A percentile compares a stretch with the other conserved stretches of the same genome.
These are phyloP conservation scores for Ilyonectria mors-panacis DNA, from an alignment of 2,329 filamentous ascomycete species.

Conservation along the genomic window DNA sequence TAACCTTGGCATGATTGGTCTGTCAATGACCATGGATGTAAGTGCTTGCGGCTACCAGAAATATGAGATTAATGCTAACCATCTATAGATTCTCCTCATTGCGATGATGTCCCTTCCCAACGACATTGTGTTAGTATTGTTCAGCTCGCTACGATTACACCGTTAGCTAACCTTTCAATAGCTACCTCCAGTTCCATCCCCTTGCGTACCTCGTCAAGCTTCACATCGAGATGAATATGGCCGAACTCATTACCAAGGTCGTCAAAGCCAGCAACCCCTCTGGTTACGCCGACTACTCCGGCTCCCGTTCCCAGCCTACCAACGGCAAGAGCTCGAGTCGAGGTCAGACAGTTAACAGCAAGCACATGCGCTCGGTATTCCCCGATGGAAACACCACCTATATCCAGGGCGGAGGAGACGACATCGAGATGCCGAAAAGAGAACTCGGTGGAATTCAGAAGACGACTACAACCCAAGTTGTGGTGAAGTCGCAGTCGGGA, in stretches of 20 bases:
- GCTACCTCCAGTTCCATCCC: conserved; percentile 64
- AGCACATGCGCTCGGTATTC: conserved; percentile 40
- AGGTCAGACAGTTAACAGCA: conserved; percentile 20
- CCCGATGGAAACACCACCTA: conserved; percentile 41
- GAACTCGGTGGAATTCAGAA: conserved; percentile 42
- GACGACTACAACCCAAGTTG: conserved; percentile 45
- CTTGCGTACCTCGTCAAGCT: conserved; percentile 67
- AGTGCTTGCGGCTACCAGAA: accelerated
- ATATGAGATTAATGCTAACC: not conserved
- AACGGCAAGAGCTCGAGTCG: conserved; percentile 35
- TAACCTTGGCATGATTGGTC: conserved; percentile 50
- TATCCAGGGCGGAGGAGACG: conserved; percentile 41
- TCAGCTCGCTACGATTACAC: accelerated
- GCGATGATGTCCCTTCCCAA: conserved; percentile 51
- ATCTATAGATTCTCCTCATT: conserved; percentile 44
- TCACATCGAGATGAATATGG: conserved; percentile 69
- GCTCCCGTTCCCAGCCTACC: conserved; percentile 36
- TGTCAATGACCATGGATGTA: conserved; percentile 52
- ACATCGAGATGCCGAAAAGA: conserved; percentile 38
- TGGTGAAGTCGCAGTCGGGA: conserved; percentile 40
- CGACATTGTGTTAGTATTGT: conserved; percentile 47
- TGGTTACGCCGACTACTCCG: conserved; percentile 43
- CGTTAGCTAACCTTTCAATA: conserved; percentile 29
- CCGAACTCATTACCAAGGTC: conserved; percentile 63
- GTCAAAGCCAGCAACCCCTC: conserved; percentile 44